A percentile compares a stretch with the other conserved stretches of the same genome.
Evolutionary conservation across 1,139 yeast genomes (phyloP).

Genomic region (Zygoascus meyerae): DNA sequence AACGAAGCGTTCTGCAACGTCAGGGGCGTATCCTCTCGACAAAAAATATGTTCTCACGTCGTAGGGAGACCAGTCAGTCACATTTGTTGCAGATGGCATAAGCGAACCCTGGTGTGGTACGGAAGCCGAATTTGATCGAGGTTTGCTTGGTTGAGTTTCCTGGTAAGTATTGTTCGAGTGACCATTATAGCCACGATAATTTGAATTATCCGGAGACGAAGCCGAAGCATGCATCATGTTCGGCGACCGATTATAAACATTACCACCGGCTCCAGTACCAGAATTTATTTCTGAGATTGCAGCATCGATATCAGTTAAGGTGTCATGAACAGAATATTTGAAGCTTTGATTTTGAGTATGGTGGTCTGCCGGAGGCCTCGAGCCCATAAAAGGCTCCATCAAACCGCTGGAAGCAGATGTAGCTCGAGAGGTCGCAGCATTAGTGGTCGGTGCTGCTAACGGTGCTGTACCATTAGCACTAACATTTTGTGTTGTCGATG

Average conservation of each 20-base stretch:
- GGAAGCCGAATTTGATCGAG: too few species aligned
- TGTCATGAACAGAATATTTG: slow-evolving; percentile 42
- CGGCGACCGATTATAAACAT: background rate
- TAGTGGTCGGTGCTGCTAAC: background rate
- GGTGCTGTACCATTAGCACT: too few species aligned
- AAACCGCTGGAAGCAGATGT: background rate
- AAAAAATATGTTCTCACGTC: slow-evolving; percentile 78
- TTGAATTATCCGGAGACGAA: background rate
- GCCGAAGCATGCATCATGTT: too few species aligned
- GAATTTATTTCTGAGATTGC: slow-evolving; percentile 65
- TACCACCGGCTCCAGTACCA: slow-evolving; percentile 9
- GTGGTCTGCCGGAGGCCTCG: background rate
- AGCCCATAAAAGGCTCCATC: slow-evolving; percentile 7
- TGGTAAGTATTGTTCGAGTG: slow-evolving; percentile 1
- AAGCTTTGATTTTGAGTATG: slow-evolving; percentile 3
- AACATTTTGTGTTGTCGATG: too few species aligned
- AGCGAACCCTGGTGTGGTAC: background rate
- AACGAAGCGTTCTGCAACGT: slow-evolving; percentile 70
- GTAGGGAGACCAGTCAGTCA: slow-evolving; percentile 68
- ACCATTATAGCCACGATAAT: background rate
- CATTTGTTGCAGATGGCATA: slow-evolving; percentile 11
- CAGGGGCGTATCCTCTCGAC: slow-evolving; percentile 64
- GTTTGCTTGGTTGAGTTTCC: background rate
- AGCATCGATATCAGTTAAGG: slow-evolving; percentile 76
- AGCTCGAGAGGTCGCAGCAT: background rate